A percentile compares a stretch with the other conserved stretches of the same genome.
Conservation (phyloP, 305 asterid species). For the Ajuga reptans region DNA sequence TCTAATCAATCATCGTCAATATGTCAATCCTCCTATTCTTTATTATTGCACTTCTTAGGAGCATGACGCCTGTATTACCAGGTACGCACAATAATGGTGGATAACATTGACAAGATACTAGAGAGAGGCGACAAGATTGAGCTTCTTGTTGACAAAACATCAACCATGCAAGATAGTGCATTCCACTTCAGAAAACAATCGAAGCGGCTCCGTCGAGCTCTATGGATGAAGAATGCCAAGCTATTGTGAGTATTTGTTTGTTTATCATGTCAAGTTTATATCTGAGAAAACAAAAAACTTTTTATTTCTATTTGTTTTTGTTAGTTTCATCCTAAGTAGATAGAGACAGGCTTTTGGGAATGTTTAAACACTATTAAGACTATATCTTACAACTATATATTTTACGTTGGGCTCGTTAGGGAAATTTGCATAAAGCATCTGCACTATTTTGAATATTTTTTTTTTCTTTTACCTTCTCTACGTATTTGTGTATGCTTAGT, state of each 20-base stretch:
- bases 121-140: constrained; percentile 95
- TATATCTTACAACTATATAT: too few species aligned
- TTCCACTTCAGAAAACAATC: constrained; percentile 97
- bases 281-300: neutral
- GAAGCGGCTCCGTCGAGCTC: constrained; percentile 79
- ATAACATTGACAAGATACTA: constrained; percentile 86
- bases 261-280: neutral
- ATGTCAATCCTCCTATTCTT: neutral
- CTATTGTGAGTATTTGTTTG: constrained; percentile 56
- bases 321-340: neutral
- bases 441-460: neutral
- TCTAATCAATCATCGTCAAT: neutral
- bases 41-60: neutral
- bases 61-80: constrained; percentile 25
- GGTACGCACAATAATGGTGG: constrained; percentile 93
- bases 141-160: constrained; percentile 91
- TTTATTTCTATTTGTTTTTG: neutral
- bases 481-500: neutral
- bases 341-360: neutral
- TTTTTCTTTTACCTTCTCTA: neutral
- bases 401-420: neutral
- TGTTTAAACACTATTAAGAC: neutral
- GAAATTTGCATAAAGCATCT: neutral
- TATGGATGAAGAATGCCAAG: constrained; percentile 97
- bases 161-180: constrained; percentile 92